These are phyloP conservation scores for Theileria equi DNA, from an alignment of 169 alveolate genomes.

Conservation along the genomic window DNA sequence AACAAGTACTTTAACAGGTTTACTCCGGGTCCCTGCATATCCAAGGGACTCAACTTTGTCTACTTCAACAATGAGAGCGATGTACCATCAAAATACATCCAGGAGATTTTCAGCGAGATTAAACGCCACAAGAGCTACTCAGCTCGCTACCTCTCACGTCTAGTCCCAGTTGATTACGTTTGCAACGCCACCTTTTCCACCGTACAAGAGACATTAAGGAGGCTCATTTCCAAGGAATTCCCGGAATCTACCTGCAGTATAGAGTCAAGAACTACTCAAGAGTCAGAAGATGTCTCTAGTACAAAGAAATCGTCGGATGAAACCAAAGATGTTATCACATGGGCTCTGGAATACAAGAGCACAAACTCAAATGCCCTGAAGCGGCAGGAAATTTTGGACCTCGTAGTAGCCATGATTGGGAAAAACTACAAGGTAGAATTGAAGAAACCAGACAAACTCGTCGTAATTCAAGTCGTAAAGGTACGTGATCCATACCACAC, in stretches of 20 bases:
- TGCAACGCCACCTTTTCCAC: conserved; percentile 67
- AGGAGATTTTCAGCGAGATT: conserved; percentile 46
- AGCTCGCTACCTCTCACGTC: conserved; percentile 63
- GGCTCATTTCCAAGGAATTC: conserved; percentile 39
- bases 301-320: conserved; percentile 1
- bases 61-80: conserved; percentile 60
- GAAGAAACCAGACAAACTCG: conserved; percentile 63
- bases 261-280: not conserved
- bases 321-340: conserved; percentile 53
- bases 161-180: conserved; percentile 68
- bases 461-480: conserved; percentile 71
- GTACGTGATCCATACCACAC: conserved; percentile 39
- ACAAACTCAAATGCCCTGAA: conserved; percentile 63
- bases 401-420: conserved; percentile 65
- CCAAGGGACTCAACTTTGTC: conserved; percentile 62
- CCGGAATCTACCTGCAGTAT: conserved; percentile 12
- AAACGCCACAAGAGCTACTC: conserved; percentile 7
- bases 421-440: conserved; percentile 64
- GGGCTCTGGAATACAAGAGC: conserved; percentile 69
- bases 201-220: conserved; percentile 22
- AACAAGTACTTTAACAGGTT: conserved; percentile 63
- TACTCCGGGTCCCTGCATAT: conserved; percentile 68
- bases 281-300: not conserved
- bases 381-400: conserved; percentile 56
- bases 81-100: conserved; percentile 67